Evolutionary conservation across 1,284 basidiomycete species (phyloP), one percentile per base, ranked within the genome.

Genomic region (Laetiporus sulphureus): DNA sequence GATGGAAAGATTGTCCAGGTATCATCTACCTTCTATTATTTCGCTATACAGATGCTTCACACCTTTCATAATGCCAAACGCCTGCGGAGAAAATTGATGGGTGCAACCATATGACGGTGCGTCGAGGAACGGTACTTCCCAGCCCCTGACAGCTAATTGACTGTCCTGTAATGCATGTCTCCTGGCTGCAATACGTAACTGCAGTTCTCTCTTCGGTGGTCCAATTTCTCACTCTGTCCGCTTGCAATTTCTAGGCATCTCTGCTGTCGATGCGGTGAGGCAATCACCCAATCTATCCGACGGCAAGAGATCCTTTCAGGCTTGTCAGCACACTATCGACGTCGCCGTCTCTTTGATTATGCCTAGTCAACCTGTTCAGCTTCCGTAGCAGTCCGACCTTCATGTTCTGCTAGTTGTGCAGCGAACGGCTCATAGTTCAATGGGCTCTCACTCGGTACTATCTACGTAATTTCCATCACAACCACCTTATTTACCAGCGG

Each of bases 71-170:
- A 1, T 82, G 79, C 53, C 62, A 65, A 42, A 78, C 78, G 0
- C 74, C 77, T 0, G 69, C 73, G 15, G 72, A 75, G 54, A 83
- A 80, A 54, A 54, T 55, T 1, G 53, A 59, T 1, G 80, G 79
- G 0, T 83, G 79, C 53, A 79, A 82, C 50, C 77, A 83, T 56
- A 78, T 83, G 65, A 74, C 73, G 41, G 79, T 78, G 45, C 25
- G 13, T 27, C 25, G 13, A 27, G 13, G 25, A 27, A 27, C 25
- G 55, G 32, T 40, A 5, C 32, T 6, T 4, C 20, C 34, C 16
- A 15, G 13, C 36, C 30, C 24, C 15, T 16, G 10, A 15, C 8
- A 7, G 32, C 7, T 32, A 18, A 21, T 24, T 20, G 12, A 29
- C 18, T 24, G 24, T 11, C 30, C 29, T 29, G 15, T 33, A 81